A percentile compares a stretch with the other conserved stretches of the same genome.
phyloP scores from a whole-genome alignment of 2,329 filamentous ascomycete genomes.

The Epichloe amarillans region DNA sequence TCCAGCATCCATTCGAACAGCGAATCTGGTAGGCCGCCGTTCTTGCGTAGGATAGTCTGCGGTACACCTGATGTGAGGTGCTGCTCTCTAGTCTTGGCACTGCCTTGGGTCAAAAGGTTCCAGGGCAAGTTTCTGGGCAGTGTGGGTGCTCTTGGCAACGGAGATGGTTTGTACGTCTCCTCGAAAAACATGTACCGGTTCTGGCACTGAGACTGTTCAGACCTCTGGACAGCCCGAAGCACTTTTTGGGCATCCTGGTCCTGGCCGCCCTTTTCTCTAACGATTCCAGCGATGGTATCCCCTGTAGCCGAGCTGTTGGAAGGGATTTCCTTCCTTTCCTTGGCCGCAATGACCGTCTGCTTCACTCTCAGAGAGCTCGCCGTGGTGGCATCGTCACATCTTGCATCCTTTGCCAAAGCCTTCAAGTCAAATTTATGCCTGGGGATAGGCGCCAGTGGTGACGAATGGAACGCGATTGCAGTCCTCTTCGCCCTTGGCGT shows the following conservation, averaged over 20 bases:
- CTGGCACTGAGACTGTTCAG: conserved; percentile 24
- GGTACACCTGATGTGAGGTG: conserved; percentile 50
- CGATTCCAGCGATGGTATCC: conserved; percentile 16
- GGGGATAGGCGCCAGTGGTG: conserved; percentile 35
- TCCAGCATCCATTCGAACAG: conserved; percentile 53
- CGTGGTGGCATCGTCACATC: conserved; percentile 44
- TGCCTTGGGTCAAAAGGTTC: conserved; percentile 34
- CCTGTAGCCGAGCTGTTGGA: background rate
- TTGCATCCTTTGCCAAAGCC: conserved; percentile 44
- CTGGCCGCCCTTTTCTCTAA: conserved; percentile 26
- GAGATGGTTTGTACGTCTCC: conserved; percentile 15
- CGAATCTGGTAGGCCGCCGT: conserved; percentile 41
- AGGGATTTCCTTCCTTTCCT: conserved; percentile 4
- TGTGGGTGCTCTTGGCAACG: conserved; percentile 15
- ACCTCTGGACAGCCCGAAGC: conserved; percentile 36
- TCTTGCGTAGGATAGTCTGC: conserved; percentile 30
- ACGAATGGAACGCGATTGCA: conserved; percentile 25
- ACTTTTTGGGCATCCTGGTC: conserved; percentile 31
- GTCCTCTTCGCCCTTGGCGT: conserved; percentile 37
- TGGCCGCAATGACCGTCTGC: conserved; percentile 17
- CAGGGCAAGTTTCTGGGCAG: conserved; percentile 27
- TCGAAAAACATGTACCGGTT: conserved; percentile 38
- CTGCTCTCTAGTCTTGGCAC: conserved; percentile 34
- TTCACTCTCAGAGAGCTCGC: conserved; percentile 36
- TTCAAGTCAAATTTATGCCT: conserved; percentile 53